Base-by-base conservation (phyloP, 257 asterid species). In the Scutellaria baicalensis region DNA sequence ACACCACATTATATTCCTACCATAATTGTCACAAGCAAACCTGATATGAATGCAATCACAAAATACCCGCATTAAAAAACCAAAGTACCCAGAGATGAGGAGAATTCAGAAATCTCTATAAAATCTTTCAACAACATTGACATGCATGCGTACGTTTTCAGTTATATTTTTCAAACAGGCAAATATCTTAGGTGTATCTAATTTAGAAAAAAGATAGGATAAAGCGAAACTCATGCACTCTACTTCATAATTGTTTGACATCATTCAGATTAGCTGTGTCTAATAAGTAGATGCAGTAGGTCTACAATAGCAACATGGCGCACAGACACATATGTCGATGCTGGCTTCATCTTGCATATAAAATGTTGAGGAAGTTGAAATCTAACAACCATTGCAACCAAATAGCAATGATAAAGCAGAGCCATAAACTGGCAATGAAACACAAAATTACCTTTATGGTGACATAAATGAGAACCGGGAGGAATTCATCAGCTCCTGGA, bases 401-500 rank as follows among this genome's bases (percentile, higher is more conserved):
- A 20, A 40, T 42, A 52, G 35, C 16, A 58, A 13, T 65, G 60
- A 56, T 5, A 47, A 61, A 66, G 4, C 4, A 27, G 33, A 27
- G 4, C 45, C 50, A 68, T 35, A 39, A 45, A 49, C 20, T 3
- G 51, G 55, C 13, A 54, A 54, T 48, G 62, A 76, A 39, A 47
- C n/a, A 43, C 56, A 38, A 40, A 76, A 69, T 80, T 84, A 90
- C 97, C 99, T 93, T 91, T 78, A 93, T 84, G 71, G 96, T 89
- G 64, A 91, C 92, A 71, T 89, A 93, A 40, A 93, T 91, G 61
- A 90, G 98, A 77, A 93, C 95, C 0, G 98, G 98, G 74, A 93
- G 95, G 75, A 94, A 94, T 52, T 94, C 97, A 80, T 91, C 97
- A 8, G 99, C 99, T 64, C 97, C 99, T 18, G 99, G 97, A 83